A percentile compares a stretch with the other conserved stretches of the same genome.
Evolutionary conservation across 495 filamentous ascomycete species (phyloP).

Genomic region (Penicillium parvum): DNA sequence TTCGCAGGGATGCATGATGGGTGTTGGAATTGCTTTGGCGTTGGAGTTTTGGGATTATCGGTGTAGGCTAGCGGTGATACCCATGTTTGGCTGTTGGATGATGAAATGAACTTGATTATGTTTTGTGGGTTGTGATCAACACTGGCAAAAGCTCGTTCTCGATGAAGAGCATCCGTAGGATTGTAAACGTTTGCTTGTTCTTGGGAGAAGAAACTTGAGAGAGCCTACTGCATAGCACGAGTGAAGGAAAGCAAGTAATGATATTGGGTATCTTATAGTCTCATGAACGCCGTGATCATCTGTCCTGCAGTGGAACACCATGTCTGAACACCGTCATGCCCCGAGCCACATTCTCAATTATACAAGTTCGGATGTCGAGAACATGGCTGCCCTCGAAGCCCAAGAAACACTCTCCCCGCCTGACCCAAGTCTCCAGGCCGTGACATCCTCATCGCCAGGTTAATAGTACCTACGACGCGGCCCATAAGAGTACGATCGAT

Average conservation of each 20-base stretch:
- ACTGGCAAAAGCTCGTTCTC: too few species aligned
- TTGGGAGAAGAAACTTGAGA: too few species aligned
- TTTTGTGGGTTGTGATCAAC: too few species aligned
- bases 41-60: not conserved
- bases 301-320: not conserved
- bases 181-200: too few species aligned
- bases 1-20: conserved; percentile 23
- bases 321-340: not conserved
- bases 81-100: too few species aligned
- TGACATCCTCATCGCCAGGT: not conserved
- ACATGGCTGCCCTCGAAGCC: too few species aligned
- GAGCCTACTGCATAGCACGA: too few species aligned
- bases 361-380: not conserved
- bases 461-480: conserved; percentile 4
- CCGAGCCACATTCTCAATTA: not conserved
- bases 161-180: too few species aligned
- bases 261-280: not conserved
- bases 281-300: not conserved
- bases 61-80: conserved; percentile 9
- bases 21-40: not conserved
- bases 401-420: too few species aligned
- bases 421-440: not conserved
- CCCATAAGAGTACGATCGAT: conserved; percentile 21
- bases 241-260: not conserved
- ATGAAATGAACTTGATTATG: too few species aligned